phyloP scores from a whole-genome alignment of 176 grass and related monocot genomes.

The Microstegium vimineum region DNA sequence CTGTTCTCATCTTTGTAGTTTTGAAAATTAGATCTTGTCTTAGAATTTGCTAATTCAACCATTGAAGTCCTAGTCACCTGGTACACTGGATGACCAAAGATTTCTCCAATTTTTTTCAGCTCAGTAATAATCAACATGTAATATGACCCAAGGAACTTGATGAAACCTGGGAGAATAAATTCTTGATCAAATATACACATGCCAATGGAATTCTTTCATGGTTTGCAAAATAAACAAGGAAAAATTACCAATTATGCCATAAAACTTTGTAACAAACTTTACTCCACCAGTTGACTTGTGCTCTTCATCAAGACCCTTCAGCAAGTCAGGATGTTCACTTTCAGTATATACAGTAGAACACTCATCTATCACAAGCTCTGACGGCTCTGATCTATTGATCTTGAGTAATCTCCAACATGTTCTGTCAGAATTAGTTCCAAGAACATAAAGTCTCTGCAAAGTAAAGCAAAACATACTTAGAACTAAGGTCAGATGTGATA shows the following conservation, averaged over 20 bases:
- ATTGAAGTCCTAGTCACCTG: constrained; percentile 66
- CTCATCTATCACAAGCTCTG: constrained; percentile 64
- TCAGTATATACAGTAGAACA: constrained; percentile 68
- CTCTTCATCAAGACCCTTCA: constrained; percentile 57
- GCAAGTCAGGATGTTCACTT: constrained; percentile 44
- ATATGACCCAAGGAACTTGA: constrained; percentile 85
- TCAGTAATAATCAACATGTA: constrained; percentile 94
- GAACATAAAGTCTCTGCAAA: constrained; percentile 73
- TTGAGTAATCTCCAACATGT: constrained; percentile 67
- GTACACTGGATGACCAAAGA: constrained; percentile 85
- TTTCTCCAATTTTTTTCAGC: constrained; percentile 65
- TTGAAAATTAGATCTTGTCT: constrained; percentile 29
- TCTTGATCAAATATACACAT: constrained; percentile 9
- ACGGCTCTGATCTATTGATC: constrained; percentile 66
- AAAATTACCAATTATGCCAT: constrained; percentile 74
- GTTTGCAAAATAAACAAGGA: background rate
- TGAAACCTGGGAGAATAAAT: constrained; percentile 56
- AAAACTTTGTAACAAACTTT: constrained; percentile 85
- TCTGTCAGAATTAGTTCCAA: constrained; percentile 65
- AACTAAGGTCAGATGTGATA: background rate
- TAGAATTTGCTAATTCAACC: constrained; percentile 61
- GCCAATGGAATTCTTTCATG: background rate
- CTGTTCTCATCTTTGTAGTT: constrained; percentile 60
- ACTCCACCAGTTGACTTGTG: constrained; percentile 65
- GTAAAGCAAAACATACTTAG: constrained; percentile 20